Evolutionary conservation across 768 basidiomycete genomes (phyloP).

Genomic region (Boletellus emodensis): DNA sequence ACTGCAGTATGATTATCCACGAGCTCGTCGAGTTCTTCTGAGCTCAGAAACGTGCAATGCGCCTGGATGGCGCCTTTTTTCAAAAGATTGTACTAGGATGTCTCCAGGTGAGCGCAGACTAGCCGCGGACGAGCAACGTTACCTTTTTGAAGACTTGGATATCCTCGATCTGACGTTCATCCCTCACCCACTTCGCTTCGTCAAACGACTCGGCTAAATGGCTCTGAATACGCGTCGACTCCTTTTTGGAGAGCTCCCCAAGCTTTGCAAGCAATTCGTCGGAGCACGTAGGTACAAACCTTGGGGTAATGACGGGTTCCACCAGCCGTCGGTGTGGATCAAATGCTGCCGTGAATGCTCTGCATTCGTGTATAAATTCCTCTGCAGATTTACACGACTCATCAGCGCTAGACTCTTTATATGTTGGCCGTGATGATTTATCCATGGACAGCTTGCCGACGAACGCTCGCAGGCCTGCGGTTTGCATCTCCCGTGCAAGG

Average conservation of each 20-base stretch:
- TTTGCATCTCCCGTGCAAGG: conserved; percentile 70
- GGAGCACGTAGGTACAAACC: conserved; percentile 88
- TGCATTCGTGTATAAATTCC: conserved; percentile 55
- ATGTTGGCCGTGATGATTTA: conserved; percentile 64
- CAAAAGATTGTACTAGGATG: conserved; percentile 52
- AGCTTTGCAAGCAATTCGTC: conserved; percentile 63
- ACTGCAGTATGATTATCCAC: conserved; percentile 52
- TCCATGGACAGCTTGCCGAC: conserved; percentile 95
- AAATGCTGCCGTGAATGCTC: conserved; percentile 35
- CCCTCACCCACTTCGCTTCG: conserved; percentile 67
- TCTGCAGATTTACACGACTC: conserved; percentile 48
- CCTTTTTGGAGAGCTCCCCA: conserved; percentile 45
- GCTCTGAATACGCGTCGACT: conserved; percentile 63
- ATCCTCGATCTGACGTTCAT: conserved; percentile 59
- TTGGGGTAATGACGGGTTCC: conserved; percentile 81
- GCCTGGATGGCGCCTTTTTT: conserved; percentile 72
- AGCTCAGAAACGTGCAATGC: conserved; percentile 80
- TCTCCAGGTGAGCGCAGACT: conserved; percentile 6
- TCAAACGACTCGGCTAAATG: conserved; percentile 81
- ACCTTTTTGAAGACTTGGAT: conserved; percentile 74
- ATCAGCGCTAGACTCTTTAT: conserved; percentile 57
- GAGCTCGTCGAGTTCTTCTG: conserved; percentile 49
- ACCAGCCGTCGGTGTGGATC: conserved; percentile 51
- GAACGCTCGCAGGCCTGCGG: conserved; percentile 69
- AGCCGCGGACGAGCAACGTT: conserved; percentile 3